Evolutionary conservation across 2,329 filamentous ascomycete species (phyloP), one percentile per base, ranked within the genome.

Genomic region (Colletotrichum nymphaeae): DNA sequence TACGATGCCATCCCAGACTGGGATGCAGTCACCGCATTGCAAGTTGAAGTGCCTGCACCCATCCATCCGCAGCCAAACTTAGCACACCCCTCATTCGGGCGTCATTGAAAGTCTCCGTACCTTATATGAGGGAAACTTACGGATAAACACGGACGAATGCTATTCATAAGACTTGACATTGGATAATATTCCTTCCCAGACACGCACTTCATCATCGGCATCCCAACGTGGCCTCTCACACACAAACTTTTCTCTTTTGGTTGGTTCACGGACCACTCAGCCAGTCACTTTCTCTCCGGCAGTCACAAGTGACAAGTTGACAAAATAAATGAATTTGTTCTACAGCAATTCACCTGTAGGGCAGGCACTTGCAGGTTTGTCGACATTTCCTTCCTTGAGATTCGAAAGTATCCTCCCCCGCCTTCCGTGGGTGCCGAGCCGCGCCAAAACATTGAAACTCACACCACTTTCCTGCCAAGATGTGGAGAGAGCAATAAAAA

Each of bases 401-500:
- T 19, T 42, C 42, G 14, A 16, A 14, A 7, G 30, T 24, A 26
- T 26, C 52, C 32, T 57, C 63, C 53, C 49, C 66, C 49, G 49
- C 26, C 58, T 56, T 7, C 60, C 58, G 22, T 58, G 11, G 16
- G 24, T 26, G 26, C 58, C 65, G 65, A 52, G 57, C 19, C 49
- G 42, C 66, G 57, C 66, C 24, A 56, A 55, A 60, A 60, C 35
- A 26, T 32, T 49, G 16, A 58, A 67, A 16, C 67, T 24, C 58
- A 60, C 59, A 70, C 59, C 66, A 65, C 67, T 65, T 60, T 63
- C 5, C 55, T 14, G 70, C 70, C 59, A 64, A 73, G 66, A 60
- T 69, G 70, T 70, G 70, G 70, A 60, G 66, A 73, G 59, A 14
- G 60, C 28, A 70, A 70, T 69, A 58, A 58, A 73, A 73, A 37